phyloP scores from a whole-genome alignment of 495 filamentous ascomycete genomes.

The Aspergillus bridgeri region DNA sequence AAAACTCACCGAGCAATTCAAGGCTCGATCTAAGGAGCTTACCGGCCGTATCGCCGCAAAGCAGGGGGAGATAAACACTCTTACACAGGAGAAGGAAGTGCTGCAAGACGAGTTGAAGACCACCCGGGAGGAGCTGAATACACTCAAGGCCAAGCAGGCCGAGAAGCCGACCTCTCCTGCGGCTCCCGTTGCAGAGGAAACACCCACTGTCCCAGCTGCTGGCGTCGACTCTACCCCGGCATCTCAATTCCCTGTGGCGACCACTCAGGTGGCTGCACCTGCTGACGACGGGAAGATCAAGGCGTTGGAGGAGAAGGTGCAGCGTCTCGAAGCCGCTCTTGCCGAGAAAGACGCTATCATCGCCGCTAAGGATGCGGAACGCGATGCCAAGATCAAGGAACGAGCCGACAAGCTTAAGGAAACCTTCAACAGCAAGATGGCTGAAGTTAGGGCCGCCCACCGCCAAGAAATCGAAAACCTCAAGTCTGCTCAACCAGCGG shows the following conservation, averaged over 20 bases:
- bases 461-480: constrained; percentile 61
- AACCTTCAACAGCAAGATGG: constrained; percentile 64
- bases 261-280: constrained; percentile 20
- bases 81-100: constrained; percentile 49
- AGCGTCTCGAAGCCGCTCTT: constrained; percentile 47
- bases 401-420: constrained; percentile 72
- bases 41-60: constrained; percentile 49
- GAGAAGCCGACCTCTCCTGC: constrained; percentile 28
- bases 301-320: constrained; percentile 43
- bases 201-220: constrained; percentile 7
- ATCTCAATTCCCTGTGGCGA: constrained; percentile 35
- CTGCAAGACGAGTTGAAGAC: constrained; percentile 45
- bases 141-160: constrained; percentile 32
- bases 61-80: constrained; percentile 41
- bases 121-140: constrained; percentile 41
- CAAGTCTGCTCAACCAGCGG: constrained; percentile 55
- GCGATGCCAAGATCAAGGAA: constrained; percentile 58
- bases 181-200: constrained; percentile 11
- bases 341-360: constrained; percentile 43
- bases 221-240: constrained; percentile 37
- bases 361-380: constrained; percentile 39
- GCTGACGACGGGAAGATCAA: constrained; percentile 37
- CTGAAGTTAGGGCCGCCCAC: constrained; percentile 54
- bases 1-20: constrained; percentile 59
- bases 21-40: constrained; percentile 53